Conservation (phyloP, 2,329 filamentous ascomycete species). For the Sclerotinia sclerotiorum region DNA sequence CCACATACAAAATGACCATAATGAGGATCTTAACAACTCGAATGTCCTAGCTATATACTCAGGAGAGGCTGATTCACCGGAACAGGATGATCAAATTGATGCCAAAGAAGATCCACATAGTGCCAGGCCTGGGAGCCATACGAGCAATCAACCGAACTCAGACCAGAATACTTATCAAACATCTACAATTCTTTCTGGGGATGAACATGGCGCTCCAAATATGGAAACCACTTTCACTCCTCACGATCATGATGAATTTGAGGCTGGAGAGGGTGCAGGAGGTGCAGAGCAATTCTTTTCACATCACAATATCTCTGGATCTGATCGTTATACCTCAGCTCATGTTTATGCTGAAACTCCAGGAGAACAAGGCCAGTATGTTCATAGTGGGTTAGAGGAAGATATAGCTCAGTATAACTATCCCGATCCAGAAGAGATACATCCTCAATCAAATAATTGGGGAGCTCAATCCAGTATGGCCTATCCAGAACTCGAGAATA, state of each 20-base stretch:
- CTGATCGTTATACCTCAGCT: background rate
- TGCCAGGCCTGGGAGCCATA: conserved; percentile 26
- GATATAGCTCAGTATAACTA: conserved; percentile 11
- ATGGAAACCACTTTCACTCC: background rate
- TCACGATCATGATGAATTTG: background rate
- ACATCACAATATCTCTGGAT: background rate
- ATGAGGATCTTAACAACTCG: background rate
- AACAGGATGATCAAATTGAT: too few relatives aligned
- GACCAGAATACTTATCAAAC: background rate
- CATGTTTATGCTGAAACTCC: background rate
- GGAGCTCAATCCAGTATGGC: conserved; percentile 15
- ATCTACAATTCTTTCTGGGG: background rate
- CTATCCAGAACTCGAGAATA: conserved; percentile 31
- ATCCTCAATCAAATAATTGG: conserved; percentile 16
- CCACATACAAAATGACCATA: background rate
- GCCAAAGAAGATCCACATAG: conserved; percentile 27
- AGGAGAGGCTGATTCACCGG: background rate
- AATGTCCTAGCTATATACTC: background rate
- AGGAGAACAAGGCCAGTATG: background rate
- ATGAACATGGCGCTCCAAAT: background rate
- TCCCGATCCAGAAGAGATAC: conserved; percentile 22
- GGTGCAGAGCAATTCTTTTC: background rate
- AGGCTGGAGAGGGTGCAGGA: background rate
- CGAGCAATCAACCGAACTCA: background rate
- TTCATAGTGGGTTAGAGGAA: background rate